These are phyloP conservation scores for Tephrocybe sp. DNA, from an alignment of 768 basidiomycete species.

Conservation along the genomic window DNA sequence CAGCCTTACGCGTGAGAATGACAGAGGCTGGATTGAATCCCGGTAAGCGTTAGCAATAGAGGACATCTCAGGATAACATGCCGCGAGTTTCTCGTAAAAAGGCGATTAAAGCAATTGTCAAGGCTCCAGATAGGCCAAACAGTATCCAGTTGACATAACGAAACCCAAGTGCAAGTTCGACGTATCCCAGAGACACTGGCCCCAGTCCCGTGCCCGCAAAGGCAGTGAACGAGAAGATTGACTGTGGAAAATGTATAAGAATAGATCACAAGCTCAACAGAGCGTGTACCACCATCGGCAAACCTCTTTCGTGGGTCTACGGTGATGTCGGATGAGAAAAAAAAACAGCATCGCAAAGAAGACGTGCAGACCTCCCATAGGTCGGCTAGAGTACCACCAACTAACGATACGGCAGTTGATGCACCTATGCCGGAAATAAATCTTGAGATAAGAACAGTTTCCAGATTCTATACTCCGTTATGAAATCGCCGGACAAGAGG, in stretches of 20 bases:
- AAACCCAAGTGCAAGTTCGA: background rate
- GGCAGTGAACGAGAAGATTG: conserved; percentile 1
- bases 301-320: conserved; percentile 5
- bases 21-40: background rate
- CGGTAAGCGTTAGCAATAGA: too few relatives aligned
- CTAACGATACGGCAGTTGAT: conserved; percentile 1
- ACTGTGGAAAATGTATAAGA: background rate
- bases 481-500: background rate
- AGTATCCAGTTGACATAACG: conserved; percentile 3
- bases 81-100: background rate
- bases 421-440: background rate
- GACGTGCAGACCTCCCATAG: conserved; percentile 1
- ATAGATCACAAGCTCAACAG: background rate
- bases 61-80: background rate
- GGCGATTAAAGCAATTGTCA: background rate
- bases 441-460: conserved; percentile 1
- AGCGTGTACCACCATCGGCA: background rate
- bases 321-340: background rate
- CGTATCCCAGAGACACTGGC: background rate
- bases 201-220: background rate
- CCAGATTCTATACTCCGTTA: background rate
- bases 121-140: conserved; percentile 1
- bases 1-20: conserved; percentile 1
- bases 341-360: background rate
- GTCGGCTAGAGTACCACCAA: conserved; percentile 2